Evolutionary conservation across 2,329 filamentous ascomycete genomes (phyloP), one percentile per base, ranked within the genome.

Genomic region (Chalara sp.): DNA sequence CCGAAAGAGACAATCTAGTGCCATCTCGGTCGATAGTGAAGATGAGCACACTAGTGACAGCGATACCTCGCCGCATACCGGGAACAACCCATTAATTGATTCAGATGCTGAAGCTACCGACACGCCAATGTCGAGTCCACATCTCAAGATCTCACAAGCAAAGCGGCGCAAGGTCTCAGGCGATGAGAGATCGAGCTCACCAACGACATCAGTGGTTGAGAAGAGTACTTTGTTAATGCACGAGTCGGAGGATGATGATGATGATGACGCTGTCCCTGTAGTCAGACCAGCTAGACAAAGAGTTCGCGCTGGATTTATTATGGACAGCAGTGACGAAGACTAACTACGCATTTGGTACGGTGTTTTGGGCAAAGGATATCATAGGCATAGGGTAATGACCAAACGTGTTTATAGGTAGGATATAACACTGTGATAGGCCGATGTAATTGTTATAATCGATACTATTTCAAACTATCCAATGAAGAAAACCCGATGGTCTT

Each of bases 241-340:
- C 5, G 10, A 37, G 8, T 55, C 12, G 64, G 21, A 31, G 11
- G 60, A 66, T 37, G 69, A 70, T 4, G 72, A 72, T 4, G 71
- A 74, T 6, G 71, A 72, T 6, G 70, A 72, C 31, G 69, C 72
- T 1, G 66, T 66, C 1, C 67, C 67, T 28, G 56, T 66, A 2
- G 59, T 65, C 0, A 67, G 57, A 59, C 63, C 58, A 21, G 53
- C 49, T 11, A 55, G 60, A 33, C 54, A 55, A 57, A 69, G 76
- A 51, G 67, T 73, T 4, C 72, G 72, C 48, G 73, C 74, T 13
- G 79, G 79, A 0, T 83, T 83, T 54, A 65, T 83, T 44, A 60
- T 80, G 35, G 79, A 83, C 58, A 81, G 79, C 53, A 80, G 80
- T 61, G 80, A 83, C 53, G 64, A 67, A 49, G 64, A 66, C 46